Conservation (phyloP, 768 basidiomycete species). For the Serendipita sp. region DNA sequence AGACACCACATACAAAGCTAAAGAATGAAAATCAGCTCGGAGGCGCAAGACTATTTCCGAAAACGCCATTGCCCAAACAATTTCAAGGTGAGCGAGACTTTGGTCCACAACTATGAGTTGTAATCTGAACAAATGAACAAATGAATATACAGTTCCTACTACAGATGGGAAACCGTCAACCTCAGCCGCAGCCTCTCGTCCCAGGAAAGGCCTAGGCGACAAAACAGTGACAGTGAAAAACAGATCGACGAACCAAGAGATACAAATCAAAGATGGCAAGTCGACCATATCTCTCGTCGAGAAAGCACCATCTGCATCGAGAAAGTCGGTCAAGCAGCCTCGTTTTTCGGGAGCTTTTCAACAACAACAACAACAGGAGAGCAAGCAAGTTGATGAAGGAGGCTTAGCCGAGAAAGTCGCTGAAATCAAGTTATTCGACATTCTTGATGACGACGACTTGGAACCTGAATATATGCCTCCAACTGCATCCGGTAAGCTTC, state of each 20-base stretch:
- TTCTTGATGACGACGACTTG: background rate
- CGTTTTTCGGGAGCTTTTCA: background rate
- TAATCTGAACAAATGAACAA: background rate
- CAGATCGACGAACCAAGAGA: background rate
- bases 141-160: background rate
- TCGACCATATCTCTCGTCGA: background rate
- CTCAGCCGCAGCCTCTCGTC: background rate
- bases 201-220: background rate
- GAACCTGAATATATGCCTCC: conserved; percentile 1
- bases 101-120: no score
- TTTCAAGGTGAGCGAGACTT: background rate
- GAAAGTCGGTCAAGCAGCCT: background rate
- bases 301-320: background rate
- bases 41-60: background rate
- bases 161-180: background rate
- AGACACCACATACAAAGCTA: background rate
- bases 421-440: background rate
- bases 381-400: background rate
- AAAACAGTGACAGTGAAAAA: background rate
- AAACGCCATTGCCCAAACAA: background rate
- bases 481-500: background rate
- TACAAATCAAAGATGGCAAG: background rate
- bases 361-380: background rate
- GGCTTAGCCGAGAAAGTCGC: background rate
- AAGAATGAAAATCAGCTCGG: background rate